Evolutionary conservation across 2,329 filamentous ascomycete genomes (phyloP), one percentile per base, ranked within the genome.

Genomic region (Colletotrichum sp.): DNA sequence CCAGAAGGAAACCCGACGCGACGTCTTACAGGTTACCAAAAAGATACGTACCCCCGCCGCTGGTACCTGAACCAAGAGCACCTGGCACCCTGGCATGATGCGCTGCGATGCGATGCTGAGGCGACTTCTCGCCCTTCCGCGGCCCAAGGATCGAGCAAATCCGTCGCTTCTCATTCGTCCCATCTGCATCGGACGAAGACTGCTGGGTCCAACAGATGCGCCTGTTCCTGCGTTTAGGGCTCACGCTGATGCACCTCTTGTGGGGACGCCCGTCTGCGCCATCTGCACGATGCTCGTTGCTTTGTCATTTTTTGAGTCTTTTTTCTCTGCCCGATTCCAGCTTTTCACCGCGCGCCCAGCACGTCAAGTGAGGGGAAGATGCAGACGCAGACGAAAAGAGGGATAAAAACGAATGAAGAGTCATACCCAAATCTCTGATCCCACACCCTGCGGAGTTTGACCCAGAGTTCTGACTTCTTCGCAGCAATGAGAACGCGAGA

Each of bases 201-300:
- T 68, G 70, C 65, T 71, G 59, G 73, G 44, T 28, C 73, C 44
- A 68, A 52, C 44, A 63, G 39, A 68, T 68, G 73, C 59, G 74
- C 59, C 74, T 69, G 74, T 76, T 68, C 74, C 74, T 76, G 74
- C 70, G 74, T 76, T 76, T 74, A 76, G 74, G 74, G 74, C 74
- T 76, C 59, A 62, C 34, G 32, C 57, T 52, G 71, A 57, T 68
- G 74, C 74, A 73, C 60, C 57, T 65, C 30, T n/a, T 60, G 59
- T 72, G 57, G 72, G 44, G 64, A 49, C 28, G 66, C 26, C 72
- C 63, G 39, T 49, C 63, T 62, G 52, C 63, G 26, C 62, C 67
- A 72, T 62, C 32, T 65, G 59, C 70, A 52, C 34, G 62, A 64
- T 26, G 30, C 62, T 21, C 62, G n/a, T 28, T 72, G 69, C 68